Conservation (phyloP, 192 early-diverging fungal species). For the Podila epicladia region DNA sequence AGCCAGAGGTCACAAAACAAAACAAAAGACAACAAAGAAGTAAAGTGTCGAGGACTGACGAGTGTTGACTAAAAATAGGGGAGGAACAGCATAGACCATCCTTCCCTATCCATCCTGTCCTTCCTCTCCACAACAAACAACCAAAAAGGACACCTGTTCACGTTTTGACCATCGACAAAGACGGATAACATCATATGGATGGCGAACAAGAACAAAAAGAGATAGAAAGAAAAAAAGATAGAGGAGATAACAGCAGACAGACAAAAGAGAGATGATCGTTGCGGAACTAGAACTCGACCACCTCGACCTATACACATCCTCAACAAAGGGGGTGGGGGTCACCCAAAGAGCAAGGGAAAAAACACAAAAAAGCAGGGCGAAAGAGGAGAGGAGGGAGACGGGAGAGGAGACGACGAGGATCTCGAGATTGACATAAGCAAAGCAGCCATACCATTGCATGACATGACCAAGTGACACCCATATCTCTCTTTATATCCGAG, state of each 20-base stretch:
- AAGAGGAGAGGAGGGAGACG: not conserved
- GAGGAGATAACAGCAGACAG: not conserved
- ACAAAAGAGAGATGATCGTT: not conserved
- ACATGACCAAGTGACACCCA: too few species aligned
- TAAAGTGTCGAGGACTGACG: not conserved
- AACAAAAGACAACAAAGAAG: not conserved
- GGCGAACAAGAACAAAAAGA: not conserved
- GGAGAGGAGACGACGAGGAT: too few species aligned
- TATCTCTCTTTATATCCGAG: too few species aligned
- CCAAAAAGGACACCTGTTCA: not conserved
- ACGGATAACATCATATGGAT: too few species aligned
- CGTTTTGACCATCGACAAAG: too few species aligned
- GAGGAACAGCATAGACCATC: not conserved
- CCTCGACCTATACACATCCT: too few species aligned
- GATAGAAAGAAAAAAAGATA: not conserved
- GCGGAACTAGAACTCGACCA: too few species aligned
- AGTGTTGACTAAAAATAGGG: constrained; percentile 1
- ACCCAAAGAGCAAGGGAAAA: not conserved
- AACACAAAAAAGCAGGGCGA: not conserved
- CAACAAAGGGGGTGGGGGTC: not conserved
- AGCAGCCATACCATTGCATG: too few species aligned
- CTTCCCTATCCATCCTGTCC: not conserved
- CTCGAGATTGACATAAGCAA: too few species aligned
- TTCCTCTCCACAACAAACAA: not conserved
- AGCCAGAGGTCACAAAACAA: not conserved